Evolutionary conservation across 257 asterid genomes (phyloP).

Genomic region (Primulina huaijiensis): DNA sequence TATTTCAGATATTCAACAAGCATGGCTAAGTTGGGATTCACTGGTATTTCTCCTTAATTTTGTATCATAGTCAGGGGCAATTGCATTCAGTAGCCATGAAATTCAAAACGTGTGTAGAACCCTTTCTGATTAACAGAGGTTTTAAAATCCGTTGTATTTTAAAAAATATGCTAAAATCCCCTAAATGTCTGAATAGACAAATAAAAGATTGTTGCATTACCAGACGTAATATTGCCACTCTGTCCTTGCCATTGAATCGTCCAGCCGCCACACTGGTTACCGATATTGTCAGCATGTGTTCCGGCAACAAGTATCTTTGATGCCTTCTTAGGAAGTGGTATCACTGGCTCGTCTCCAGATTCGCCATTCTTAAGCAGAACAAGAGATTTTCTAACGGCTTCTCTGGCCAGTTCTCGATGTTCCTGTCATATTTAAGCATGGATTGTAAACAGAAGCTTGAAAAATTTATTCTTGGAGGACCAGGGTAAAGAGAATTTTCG

Average conservation of each 20-base stretch:
- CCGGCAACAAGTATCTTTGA: slow-evolving; percentile 41
- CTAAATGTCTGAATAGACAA: background rate
- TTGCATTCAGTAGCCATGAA: too few relatives aligned
- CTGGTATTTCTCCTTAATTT: too few relatives aligned
- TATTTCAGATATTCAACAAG: background rate
- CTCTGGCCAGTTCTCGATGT: slow-evolving; percentile 43
- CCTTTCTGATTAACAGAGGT: too few relatives aligned
- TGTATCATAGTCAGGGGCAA: too few relatives aligned
- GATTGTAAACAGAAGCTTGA: background rate
- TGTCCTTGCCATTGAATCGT: slow-evolving; percentile 48
- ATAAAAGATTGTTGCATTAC: slow-evolving; percentile 13
- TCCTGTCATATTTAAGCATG: slow-evolving; percentile 17
- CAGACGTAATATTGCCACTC: slow-evolving; percentile 37
- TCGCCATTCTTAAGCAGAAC: slow-evolving; percentile 43
- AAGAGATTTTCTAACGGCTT: slow-evolving; percentile 48
- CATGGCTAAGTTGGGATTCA: too few relatives aligned
- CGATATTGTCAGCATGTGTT: slow-evolving; percentile 39
- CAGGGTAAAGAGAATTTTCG: background rate
- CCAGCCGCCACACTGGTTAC: slow-evolving; percentile 55
- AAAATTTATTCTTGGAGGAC: background rate
- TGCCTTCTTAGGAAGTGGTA: slow-evolving; percentile 42
- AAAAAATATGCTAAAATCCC: too few relatives aligned
- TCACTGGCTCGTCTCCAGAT: slow-evolving; percentile 30
- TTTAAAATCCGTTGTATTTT: too few relatives aligned
- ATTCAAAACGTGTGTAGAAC: too few relatives aligned